Conservation (phyloP, 306 rosid species). For the Sicyos baderoa region DNA sequence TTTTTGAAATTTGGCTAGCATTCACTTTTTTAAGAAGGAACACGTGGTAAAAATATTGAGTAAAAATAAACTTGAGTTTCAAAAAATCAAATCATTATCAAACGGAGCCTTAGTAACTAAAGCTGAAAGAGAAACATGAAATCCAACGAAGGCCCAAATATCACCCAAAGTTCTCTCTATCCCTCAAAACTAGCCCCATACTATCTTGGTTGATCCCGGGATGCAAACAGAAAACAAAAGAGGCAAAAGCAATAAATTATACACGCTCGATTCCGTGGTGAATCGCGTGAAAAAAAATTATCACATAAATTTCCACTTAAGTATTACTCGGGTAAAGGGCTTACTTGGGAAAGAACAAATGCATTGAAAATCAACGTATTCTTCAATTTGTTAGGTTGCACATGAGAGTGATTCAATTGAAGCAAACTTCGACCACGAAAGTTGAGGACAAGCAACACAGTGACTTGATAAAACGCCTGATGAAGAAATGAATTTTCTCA, state of each 20-base stretch:
- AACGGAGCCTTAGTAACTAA: too few relatives aligned
- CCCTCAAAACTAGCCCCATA: neutral
- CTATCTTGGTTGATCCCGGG: neutral
- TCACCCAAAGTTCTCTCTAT: too few relatives aligned
- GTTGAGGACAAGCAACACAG: slow-evolving; percentile 66
- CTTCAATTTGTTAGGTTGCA: slow-evolving; percentile 49
- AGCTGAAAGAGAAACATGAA: too few relatives aligned
- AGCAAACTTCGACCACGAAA: slow-evolving; percentile 54
- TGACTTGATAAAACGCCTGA: slow-evolving; percentile 77
- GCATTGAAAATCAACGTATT: slow-evolving; percentile 86
- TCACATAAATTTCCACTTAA: neutral
- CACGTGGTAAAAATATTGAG: too few relatives aligned
- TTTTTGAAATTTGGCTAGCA: too few relatives aligned
- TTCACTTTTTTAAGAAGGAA: too few relatives aligned
- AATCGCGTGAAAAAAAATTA: neutral
- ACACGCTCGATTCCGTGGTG: neutral
- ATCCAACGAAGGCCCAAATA: too few relatives aligned
- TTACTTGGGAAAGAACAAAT: slow-evolving; percentile 89
- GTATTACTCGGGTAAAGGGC: slow-evolving; percentile 17
- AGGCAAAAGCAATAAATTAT: neutral
- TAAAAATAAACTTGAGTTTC: too few relatives aligned
- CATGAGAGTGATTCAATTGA: slow-evolving; percentile 21
- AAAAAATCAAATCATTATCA: too few relatives aligned
- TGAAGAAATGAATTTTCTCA: too few relatives aligned
- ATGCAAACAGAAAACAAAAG: neutral